Conservation (phyloP, 148 eudicot genomes). For the Fagopyrum homotropicum region DNA sequence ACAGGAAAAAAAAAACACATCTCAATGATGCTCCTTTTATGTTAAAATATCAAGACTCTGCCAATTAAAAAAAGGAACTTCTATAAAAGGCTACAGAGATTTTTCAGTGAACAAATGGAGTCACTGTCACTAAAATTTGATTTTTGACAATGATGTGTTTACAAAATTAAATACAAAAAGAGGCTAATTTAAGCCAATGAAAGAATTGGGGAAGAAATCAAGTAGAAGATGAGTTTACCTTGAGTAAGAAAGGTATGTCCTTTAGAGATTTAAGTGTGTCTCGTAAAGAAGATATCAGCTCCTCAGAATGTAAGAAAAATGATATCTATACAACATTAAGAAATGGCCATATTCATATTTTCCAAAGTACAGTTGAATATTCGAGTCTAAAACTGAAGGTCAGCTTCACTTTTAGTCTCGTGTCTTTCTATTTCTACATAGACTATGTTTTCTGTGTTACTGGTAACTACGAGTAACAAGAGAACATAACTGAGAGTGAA, state of each 20-base stretch:
- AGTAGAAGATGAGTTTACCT: slow-evolving; percentile 37
- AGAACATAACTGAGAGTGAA: not conserved
- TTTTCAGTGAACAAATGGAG: not conserved
- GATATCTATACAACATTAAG: slow-evolving; percentile 66
- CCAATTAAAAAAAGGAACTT: not conserved
- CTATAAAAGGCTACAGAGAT: not conserved
- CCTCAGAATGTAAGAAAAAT: slow-evolving; percentile 72
- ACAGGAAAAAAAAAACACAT: not conserved
- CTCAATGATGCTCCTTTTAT: not conserved
- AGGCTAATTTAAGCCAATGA: not conserved
- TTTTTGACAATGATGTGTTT: not conserved
- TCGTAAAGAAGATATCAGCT: slow-evolving; percentile 66
- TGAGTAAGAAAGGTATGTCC: slow-evolving; percentile 78
- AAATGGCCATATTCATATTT: slow-evolving; percentile 13
- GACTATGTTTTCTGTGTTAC: too few species aligned
- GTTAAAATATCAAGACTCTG: not conserved
- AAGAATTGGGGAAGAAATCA: slow-evolving; percentile 2
- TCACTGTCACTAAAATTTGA: not conserved
- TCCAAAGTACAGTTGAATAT: not conserved
- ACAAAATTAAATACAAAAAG: not conserved
- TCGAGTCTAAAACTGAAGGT: too few species aligned
- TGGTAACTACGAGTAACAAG: not conserved
- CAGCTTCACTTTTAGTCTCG: too few species aligned
- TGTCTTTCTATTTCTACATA: too few species aligned
- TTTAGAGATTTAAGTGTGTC: slow-evolving; percentile 76